Evolutionary conservation across 1,139 yeast genomes (phyloP), one percentile per base, ranked within the genome.

Genomic region (Candida dubliniensis): DNA sequence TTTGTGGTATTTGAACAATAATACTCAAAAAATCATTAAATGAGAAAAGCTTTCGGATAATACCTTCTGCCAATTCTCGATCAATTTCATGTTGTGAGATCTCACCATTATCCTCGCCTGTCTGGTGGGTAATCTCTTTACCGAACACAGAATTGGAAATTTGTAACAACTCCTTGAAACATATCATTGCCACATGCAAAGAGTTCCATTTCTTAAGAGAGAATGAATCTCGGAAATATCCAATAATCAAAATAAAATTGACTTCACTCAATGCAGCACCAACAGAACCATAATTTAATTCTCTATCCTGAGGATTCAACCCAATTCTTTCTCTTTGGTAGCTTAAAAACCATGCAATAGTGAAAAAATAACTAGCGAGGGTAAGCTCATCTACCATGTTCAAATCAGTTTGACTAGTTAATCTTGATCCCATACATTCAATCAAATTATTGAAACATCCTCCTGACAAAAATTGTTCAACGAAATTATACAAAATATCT

Each of bases 381-480:
- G 73, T 75, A 39, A 67, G 63, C 18, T 65, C 66, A 45, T 71
- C 74, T 13, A 68, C 52, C 7, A 55, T 51, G 1, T 57, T 52
- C 25, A 68, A 56, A 71, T 87, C 58, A 58, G 72, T 33, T 12
- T 42, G 38, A 18, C 46, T 39, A 25, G 54, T 44, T 9, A 52
- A 36, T 37, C 41, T 48, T 2, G 55, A 52, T 23, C 44, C 47
- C 49, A 52, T 47, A 27, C 42, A 38, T 32, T 70, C 69, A 36
- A 87, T 69, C 33, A 90, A 63, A 27, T 81, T 81, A 56, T 88
- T 87, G 65, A 87, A 89, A 23, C 91, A 82, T 12, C 90, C 86
- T 42, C 88, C 90, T 4, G 81, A 66, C 52, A 91, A 84, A 44
- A 73, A 63, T 43, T 61, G 66, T 25, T 79, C 79, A 15, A 74